Conservation (phyloP, 1,139 yeast genomes). For the Suhomyces wounanorum region DNA sequence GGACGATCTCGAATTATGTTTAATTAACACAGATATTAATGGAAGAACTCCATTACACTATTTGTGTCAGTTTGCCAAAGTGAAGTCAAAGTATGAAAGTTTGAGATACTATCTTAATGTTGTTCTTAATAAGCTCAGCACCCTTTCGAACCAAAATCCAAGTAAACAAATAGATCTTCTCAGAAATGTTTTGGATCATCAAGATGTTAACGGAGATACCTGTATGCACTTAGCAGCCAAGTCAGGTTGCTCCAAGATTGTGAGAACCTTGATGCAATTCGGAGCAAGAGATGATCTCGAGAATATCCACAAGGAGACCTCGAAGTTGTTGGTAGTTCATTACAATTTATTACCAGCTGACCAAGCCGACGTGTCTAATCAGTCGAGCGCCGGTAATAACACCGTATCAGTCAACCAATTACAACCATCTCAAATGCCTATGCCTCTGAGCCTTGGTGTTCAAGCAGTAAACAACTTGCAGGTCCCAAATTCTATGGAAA, state of each 20-base stretch:
- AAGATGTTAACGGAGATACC: conserved; percentile 69
- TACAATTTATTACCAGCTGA: conserved; percentile 24
- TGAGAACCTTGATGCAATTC: conserved; percentile 39
- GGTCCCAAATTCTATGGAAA: conserved; percentile 2
- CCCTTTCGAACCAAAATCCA: conserved; percentile 33
- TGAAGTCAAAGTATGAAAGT: conserved; percentile 49
- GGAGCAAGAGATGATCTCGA: conserved; percentile 53
- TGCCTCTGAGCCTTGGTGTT: neutral
- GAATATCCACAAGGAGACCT: conserved; percentile 43
- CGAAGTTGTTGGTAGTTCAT: conserved; percentile 34
- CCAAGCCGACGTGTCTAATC: conserved; percentile 7
- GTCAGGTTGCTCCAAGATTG: conserved; percentile 41
- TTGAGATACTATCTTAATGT: conserved; percentile 41
- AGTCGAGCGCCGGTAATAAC: conserved; percentile 5
- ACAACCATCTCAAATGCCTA: conserved; percentile 11
- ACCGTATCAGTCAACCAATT: conserved; percentile 3
- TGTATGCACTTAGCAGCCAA: conserved; percentile 65
- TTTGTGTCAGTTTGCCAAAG: conserved; percentile 61
- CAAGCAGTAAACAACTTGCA: conserved; percentile 1
- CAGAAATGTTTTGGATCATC: conserved; percentile 65
- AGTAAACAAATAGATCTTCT: conserved; percentile 45
- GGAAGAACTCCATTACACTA: conserved; percentile 78
- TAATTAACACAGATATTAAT: conserved; percentile 69
- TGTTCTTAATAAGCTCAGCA: conserved; percentile 39
- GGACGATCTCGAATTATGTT: conserved; percentile 67